Base-by-base conservation (phyloP, 2,329 filamentous ascomycete species). In the Xylaria sp. region DNA sequence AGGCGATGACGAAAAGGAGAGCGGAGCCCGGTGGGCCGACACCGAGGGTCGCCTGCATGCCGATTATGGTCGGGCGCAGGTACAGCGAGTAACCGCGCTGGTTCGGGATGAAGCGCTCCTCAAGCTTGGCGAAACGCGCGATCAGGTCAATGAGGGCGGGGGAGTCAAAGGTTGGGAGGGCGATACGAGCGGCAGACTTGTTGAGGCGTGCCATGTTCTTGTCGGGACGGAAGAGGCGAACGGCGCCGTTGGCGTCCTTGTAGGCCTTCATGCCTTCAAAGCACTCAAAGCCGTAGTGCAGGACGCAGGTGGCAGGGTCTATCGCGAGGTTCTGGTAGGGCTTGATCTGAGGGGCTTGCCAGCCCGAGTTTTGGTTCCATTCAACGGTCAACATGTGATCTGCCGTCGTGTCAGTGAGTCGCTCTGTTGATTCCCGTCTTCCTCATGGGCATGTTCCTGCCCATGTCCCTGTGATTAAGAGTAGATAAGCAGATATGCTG, bases 261-360 rank as follows among this genome's bases (percentile, higher is more conserved):
- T 99, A 99, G 61, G 94, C 94, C 81, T 99, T 99, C 92, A 97
- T 96, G 68, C 94, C 94, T 80, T 99, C 94, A 76, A 99, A 99
- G 75, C 90, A 94, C 76, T 95, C 91, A 73, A 97, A 97, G 53
- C 91, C 94, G 77, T 99, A 99, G 83, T 99, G 94, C 78, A 99
- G 93, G 64, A 97, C 94, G 78, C 92, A 97, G 39, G 91, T 94
- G 49, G 94, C 91, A 30, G 94, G 94, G 75, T 97, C 94, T 69
- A 99, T 88, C 51, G 90, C 93, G 68, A 99, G 90, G 78, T 97
- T 97, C 77, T 97, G 92, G 81, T 97, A 97, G 18, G 94, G 94
- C 16, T 84, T 87, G 73, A 99, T 97, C 66, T 85, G 82, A 59
- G 93, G 91, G 11, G 86, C 77, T 48, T 88, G 78, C 94, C 94